phyloP scores from a whole-genome alignment of 192 early-diverging fungal genomes.

The Backusella australiensis region DNA sequence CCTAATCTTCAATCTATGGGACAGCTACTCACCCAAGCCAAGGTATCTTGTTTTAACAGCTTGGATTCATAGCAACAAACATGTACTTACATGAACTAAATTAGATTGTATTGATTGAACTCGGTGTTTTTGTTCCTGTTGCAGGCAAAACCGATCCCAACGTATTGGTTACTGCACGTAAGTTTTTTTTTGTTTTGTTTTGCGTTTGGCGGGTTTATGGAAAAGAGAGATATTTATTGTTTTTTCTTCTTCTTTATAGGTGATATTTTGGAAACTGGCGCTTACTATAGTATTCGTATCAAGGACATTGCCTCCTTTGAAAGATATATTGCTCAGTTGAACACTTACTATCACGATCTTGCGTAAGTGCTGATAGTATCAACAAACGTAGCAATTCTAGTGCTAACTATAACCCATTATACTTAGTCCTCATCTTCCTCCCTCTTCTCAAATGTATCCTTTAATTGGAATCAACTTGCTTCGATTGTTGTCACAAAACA shows the following conservation, averaged over 20 bases:
- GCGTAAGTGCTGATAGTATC: constrained; percentile 43
- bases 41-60: constrained; percentile 46
- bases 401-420: neutral
- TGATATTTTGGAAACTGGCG: constrained; percentile 87
- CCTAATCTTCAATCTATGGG: constrained; percentile 70
- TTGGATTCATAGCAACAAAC: neutral
- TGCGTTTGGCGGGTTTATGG: neutral
- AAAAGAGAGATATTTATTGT: neutral
- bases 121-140: constrained; percentile 45
- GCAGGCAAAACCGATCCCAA: constrained; percentile 36
- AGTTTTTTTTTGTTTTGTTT: constrained; percentile 14
- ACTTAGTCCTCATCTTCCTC: constrained; percentile 49
- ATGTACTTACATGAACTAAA: neutral
- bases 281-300: constrained; percentile 80
- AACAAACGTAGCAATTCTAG: neutral
- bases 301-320: constrained; percentile 95
- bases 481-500: constrained; percentile 89
- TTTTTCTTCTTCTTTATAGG: constrained; percentile 42
- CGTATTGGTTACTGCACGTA: constrained; percentile 56
- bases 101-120: constrained; percentile 52
- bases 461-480: constrained; percentile 92
- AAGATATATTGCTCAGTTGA: constrained; percentile 90
- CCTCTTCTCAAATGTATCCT: constrained; percentile 83
- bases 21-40: constrained; percentile 61
- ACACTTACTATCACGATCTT: constrained; percentile 84